phyloP scores from a whole-genome alignment of 192 early-diverging fungal species.

The Mortierella antarctica region DNA sequence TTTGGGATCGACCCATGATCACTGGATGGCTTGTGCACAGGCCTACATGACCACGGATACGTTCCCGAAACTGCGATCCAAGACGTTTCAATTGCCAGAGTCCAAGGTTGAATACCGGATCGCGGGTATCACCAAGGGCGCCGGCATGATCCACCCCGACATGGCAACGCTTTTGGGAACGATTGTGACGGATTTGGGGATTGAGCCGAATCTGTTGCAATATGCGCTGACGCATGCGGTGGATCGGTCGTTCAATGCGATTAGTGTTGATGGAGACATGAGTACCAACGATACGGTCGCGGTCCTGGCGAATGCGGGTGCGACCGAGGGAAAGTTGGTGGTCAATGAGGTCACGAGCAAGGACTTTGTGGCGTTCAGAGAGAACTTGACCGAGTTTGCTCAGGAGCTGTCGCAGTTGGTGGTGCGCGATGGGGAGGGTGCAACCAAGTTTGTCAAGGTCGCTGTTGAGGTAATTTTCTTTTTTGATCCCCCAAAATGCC shows the following conservation, averaged over 20 bases:
- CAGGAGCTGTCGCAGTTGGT: constrained; percentile 89
- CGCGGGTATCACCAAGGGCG: constrained; percentile 96
- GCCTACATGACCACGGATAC: constrained; percentile 99
- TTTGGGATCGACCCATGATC: constrained; percentile 64
- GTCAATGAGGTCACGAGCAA: constrained; percentile 55
- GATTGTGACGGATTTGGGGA: constrained; percentile 85
- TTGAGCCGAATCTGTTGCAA: constrained; percentile 73
- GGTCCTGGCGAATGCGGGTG: constrained; percentile 88
- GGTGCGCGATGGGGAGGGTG: constrained; percentile 96
- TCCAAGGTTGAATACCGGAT: constrained; percentile 72
- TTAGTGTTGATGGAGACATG: constrained; percentile 96
- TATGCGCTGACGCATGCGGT: constrained; percentile 82
- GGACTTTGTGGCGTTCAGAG: constrained; percentile 76
- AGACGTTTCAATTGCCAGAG: constrained; percentile 59
- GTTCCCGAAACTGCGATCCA: constrained; percentile 91
- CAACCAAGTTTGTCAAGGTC: constrained; percentile 96
- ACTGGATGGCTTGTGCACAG: constrained; percentile 84
- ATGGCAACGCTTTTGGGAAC: constrained; percentile 96
- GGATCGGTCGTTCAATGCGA: constrained; percentile 94
- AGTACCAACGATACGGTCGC: constrained; percentile 96
- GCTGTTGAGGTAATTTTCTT: constrained; percentile 70
- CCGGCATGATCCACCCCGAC: constrained; percentile 99
- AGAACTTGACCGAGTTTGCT: constrained; percentile 83
- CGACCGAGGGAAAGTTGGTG: constrained; percentile 43
- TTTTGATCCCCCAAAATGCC: not conserved